Evolutionary conservation across 1,284 basidiomycete genomes (phyloP).

Genomic region (Boletus holoroseus): DNA sequence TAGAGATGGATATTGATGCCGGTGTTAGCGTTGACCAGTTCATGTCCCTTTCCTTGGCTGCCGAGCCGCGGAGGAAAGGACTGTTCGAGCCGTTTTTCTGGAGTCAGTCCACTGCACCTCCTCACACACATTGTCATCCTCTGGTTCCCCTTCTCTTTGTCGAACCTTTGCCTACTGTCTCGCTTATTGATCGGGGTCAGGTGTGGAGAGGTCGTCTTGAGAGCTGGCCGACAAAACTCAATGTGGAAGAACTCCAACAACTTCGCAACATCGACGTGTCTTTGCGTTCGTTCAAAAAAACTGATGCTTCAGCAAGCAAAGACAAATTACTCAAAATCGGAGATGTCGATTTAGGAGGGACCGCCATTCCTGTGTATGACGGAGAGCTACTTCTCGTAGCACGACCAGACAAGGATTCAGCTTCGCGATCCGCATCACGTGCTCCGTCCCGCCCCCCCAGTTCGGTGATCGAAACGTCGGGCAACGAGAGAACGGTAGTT

Average conservation of each 20-base stretch:
- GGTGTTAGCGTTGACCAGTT: slow-evolving; percentile 66
- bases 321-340: slow-evolving; percentile 34
- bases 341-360: slow-evolving; percentile 55
- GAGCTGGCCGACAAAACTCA: slow-evolving; percentile 43
- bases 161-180: slow-evolving; percentile 61
- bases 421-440: slow-evolving; percentile 55
- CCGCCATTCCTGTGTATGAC: slow-evolving; percentile 64
- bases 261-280: slow-evolving; percentile 40
- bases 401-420: slow-evolving; percentile 41
- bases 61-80: slow-evolving; percentile 65
- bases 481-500: slow-evolving; percentile 41
- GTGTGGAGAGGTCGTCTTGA: slow-evolving; percentile 62
- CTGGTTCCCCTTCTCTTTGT: slow-evolving; percentile 68
- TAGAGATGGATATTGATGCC: slow-evolving; percentile 10
- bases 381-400: slow-evolving; percentile 69
- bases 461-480: slow-evolving; percentile 41
- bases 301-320: slow-evolving; percentile 16
- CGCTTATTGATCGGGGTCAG: slow-evolving; percentile 60
- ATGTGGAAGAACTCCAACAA: slow-evolving; percentile 52
- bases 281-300: slow-evolving; percentile 20
- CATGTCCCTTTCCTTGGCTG: slow-evolving; percentile 68
- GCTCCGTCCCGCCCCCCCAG: slow-evolving; percentile 61
- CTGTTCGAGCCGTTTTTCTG: slow-evolving; percentile 73
- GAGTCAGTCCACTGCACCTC: slow-evolving; percentile 42
- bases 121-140: slow-evolving; percentile 42